Evolutionary conservation across 345 rosid species (phyloP).

Genomic region (Pugionium cornutum): DNA sequence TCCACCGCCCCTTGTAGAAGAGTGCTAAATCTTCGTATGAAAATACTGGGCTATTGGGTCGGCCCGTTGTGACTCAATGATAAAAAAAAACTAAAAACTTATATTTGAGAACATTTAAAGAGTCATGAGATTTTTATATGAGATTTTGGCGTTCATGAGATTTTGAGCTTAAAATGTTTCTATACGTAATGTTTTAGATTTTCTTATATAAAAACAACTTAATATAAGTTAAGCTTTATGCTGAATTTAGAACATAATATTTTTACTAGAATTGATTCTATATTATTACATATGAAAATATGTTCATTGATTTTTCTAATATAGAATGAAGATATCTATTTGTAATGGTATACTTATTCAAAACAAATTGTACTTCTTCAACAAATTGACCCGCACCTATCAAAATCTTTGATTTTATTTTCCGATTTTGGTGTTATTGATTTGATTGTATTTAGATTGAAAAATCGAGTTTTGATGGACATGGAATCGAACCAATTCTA

Average conservation of each 20-base stretch:
- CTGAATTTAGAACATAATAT: not conserved
- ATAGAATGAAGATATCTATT: not conserved
- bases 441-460: constrained; percentile 10
- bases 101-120: not conserved
- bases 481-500: not conserved
- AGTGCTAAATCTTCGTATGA: too few relatives aligned
- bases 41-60: too few relatives aligned
- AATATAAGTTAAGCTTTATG: not conserved
- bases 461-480: constrained; percentile 7
- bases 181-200: not conserved
- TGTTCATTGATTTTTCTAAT: not conserved
- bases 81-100: not conserved
- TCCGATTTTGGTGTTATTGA: not conserved
- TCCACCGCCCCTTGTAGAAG: too few relatives aligned
- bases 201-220: not conserved
- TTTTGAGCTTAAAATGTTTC: not conserved
- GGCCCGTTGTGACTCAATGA: too few relatives aligned
- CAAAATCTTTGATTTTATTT: not conserved
- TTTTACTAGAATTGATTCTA: not conserved
- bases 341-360: constrained; percentile 12
- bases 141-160: too few relatives aligned
- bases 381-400: constrained; percentile 16
- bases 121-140: too few relatives aligned
- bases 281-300: not conserved
- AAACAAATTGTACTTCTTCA: constrained; percentile 8